Conservation (phyloP, 129 eudicot species). For the Saussurea involucrata region DNA sequence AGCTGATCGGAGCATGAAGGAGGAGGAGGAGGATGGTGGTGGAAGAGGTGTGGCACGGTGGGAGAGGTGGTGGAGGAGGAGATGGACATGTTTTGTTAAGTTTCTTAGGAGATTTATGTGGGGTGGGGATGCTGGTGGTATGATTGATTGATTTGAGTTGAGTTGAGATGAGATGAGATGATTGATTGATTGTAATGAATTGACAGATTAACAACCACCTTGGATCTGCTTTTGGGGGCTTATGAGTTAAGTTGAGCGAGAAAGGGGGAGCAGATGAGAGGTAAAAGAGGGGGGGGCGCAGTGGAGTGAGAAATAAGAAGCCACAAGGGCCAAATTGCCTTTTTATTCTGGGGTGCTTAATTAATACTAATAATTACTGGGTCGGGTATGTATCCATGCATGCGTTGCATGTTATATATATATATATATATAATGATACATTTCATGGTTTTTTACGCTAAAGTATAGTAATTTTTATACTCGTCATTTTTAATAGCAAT, state of each 20-base stretch:
- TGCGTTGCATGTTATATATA: slow-evolving; percentile 14
- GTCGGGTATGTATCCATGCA: slow-evolving; percentile 26
- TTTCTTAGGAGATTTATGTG: slow-evolving; percentile 12
- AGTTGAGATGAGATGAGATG: slow-evolving; percentile 27
- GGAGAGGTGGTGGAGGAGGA: slow-evolving; percentile 38
- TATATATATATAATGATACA: neutral
- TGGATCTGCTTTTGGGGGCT: slow-evolving; percentile 46
- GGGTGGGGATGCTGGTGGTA: slow-evolving; percentile 30
- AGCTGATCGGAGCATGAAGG: slow-evolving; percentile 54
- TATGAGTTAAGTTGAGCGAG: slow-evolving; percentile 27
- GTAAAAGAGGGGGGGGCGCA: slow-evolving; percentile 24
- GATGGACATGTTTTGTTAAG: slow-evolving; percentile 35
- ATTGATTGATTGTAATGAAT: slow-evolving; percentile 44
- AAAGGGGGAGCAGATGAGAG: slow-evolving; percentile 26
- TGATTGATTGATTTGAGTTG: slow-evolving; percentile 67
- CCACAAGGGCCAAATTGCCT: neutral
- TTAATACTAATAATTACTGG: slow-evolving; percentile 9
- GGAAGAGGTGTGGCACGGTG: slow-evolving; percentile 46
- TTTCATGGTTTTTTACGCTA: neutral
- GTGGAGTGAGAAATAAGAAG: slow-evolving; percentile 23
- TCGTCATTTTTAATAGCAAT: neutral
- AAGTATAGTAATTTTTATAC: neutral
- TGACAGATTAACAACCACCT: slow-evolving; percentile 57
- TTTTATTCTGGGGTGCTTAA: slow-evolving; percentile 28
- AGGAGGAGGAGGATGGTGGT: slow-evolving; percentile 41